phyloP scores from a whole-genome alignment of 2,329 filamentous ascomycete genomes.

The Sphaerulina musiva region DNA sequence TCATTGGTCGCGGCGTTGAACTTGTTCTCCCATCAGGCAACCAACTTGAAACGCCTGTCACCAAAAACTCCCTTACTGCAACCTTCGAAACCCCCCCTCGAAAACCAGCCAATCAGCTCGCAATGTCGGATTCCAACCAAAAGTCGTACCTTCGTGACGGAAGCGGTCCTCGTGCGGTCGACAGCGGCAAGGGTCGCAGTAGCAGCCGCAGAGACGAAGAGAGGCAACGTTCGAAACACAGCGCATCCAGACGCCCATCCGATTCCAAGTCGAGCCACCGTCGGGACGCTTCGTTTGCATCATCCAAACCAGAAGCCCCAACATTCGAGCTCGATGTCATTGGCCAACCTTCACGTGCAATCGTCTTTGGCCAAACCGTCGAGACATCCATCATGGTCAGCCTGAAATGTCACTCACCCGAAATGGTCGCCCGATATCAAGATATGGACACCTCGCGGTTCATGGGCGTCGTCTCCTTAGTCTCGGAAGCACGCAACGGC shows the following conservation, averaged over 20 bases:
- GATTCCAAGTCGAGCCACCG: constrained; percentile 27
- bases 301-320: constrained; percentile 19
- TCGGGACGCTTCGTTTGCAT: constrained; percentile 19
- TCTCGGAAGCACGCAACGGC: constrained; percentile 26
- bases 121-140: constrained; percentile 24
- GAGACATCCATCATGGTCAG: constrained; percentile 31
- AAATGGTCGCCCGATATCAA: constrained; percentile 19
- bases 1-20: constrained; percentile 7
- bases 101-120: constrained; percentile 2
- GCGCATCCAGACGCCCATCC: constrained; percentile 19
- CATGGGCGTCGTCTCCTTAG: constrained; percentile 29
- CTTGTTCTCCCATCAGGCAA: constrained; percentile 3
- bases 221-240: constrained; percentile 22
- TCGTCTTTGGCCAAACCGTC: constrained; percentile 27
- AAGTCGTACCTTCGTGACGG: constrained; percentile 28
- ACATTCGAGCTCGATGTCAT: constrained; percentile 31
- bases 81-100: not conserved
- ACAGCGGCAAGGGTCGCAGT: constrained; percentile 20
- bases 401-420: constrained; percentile 23
- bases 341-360: constrained; percentile 24
- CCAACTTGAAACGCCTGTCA: constrained; percentile 13
- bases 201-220: constrained; percentile 24
- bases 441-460: constrained; percentile 27
- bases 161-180: constrained; percentile 28
- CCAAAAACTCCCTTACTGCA: constrained; percentile 5